Evolutionary conservation across 768 basidiomycete genomes (phyloP).

Genomic region (Tylopilus rubrobrunneus): DNA sequence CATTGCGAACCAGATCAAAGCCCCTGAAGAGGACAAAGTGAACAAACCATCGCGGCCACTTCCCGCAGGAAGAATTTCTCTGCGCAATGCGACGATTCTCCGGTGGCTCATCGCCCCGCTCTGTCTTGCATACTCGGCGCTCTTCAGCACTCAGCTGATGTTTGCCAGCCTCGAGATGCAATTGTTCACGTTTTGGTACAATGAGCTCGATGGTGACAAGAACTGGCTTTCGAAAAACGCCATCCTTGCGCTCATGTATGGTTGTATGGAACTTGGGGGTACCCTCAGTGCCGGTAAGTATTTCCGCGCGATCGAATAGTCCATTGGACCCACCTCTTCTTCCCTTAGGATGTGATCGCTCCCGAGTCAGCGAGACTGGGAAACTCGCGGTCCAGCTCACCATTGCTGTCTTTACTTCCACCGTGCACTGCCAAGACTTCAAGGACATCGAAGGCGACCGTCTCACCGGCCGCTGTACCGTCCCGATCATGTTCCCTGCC

Average conservation of each 20-base stretch:
- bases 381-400: constrained; percentile 34
- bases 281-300: constrained; percentile 36
- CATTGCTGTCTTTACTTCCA: constrained; percentile 39
- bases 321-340: background rate
- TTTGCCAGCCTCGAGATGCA: constrained; percentile 34
- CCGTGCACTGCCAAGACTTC: constrained; percentile 49
- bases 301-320: background rate
- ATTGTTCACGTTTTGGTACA: constrained; percentile 34
- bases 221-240: constrained; percentile 39
- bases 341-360: constrained; percentile 20
- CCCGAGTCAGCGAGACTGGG: constrained; percentile 26
- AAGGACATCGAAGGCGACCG: constrained; percentile 43
- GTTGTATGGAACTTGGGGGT: constrained; percentile 33
- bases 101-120: constrained; percentile 36
- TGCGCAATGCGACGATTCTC: constrained; percentile 32
- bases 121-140: constrained; percentile 33
- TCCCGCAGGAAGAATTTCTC: constrained; percentile 39
- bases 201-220: constrained; percentile 36
- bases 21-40: constrained; percentile 39
- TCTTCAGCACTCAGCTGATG: constrained; percentile 31
- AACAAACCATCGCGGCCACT: constrained; percentile 46
- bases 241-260: constrained; percentile 37
- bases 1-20: constrained; percentile 41
- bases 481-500: constrained; percentile 43
- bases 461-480: constrained; percentile 36